Percentiles rank a stretch among this genome's conserved stretches.
Evolutionary conservation across 2,329 filamentous ascomycete species (phyloP).

Genomic region (Xylariaceae sp.): DNA sequence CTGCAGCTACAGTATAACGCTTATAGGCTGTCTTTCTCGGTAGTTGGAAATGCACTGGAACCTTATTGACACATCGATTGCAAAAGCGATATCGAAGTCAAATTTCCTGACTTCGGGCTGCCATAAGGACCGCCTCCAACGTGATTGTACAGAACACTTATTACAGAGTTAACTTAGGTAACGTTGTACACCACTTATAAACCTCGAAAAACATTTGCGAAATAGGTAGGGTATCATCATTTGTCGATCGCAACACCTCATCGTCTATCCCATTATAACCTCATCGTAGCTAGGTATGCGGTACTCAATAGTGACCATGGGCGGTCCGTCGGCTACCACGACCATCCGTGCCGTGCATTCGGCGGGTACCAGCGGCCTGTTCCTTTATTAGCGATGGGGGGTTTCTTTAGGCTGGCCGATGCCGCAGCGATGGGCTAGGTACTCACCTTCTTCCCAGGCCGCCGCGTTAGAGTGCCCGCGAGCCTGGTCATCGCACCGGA

Average conservation of each 20-base stretch:
- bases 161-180: too few relatives aligned
- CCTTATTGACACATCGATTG: too few relatives aligned
- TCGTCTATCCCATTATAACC: neutral
- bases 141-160: too few relatives aligned
- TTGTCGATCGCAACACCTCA: neutral
- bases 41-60: too few relatives aligned
- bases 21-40: too few relatives aligned
- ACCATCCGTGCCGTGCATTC: slow-evolving; percentile 76
- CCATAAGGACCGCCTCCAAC: too few relatives aligned
- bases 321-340: slow-evolving; percentile 52
- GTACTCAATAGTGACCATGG: slow-evolving; percentile 1
- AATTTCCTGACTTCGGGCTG: too few relatives aligned
- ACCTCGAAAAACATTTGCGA: too few relatives aligned
- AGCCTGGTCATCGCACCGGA: slow-evolving; percentile 75
- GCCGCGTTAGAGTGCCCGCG: slow-evolving; percentile 68
- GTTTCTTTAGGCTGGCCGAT: neutral
- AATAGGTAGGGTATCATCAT: neutral
- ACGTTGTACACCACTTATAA: too few relatives aligned
- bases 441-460: slow-evolving; percentile 70
- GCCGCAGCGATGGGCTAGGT: neutral
- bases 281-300: neutral
- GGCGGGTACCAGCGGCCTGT: slow-evolving; percentile 71
- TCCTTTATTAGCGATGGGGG: too few relatives aligned
- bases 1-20: too few relatives aligned
- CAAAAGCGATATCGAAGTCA: too few relatives aligned